Conservation (phyloP, 208 protist species). For the Endotrypanum monterogeii region DNA sequence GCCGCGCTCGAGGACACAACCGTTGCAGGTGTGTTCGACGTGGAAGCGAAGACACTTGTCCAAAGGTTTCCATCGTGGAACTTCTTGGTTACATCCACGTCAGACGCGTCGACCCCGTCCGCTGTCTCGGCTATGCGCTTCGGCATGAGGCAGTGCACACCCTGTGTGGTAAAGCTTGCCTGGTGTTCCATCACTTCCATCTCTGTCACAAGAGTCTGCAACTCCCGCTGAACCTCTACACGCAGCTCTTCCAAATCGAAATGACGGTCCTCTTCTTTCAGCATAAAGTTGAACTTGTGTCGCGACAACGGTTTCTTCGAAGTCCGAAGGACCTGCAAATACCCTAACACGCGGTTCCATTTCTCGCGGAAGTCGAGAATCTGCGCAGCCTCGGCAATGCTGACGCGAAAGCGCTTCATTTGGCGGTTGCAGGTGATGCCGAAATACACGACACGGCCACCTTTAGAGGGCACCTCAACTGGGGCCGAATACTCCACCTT, state of each 20-base stretch:
- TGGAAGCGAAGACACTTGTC: constrained; percentile 18
- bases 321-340: constrained; percentile 76
- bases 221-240: constrained; percentile 54
- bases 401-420: constrained; percentile 84
- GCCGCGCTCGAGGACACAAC: background rate
- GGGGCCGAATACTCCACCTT: constrained; percentile 84
- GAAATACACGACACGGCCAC: constrained; percentile 74
- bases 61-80: constrained; percentile 62
- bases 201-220: constrained; percentile 73
- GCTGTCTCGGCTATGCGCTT: constrained; percentile 41
- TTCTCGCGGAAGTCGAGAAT: constrained; percentile 88
- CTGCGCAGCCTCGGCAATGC: constrained; percentile 64
- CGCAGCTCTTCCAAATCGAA: constrained; percentile 73
- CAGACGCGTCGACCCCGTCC: constrained; percentile 49
- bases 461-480: constrained; percentile 45
- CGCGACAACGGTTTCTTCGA: constrained; percentile 60
- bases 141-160: constrained; percentile 55
- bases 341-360: constrained; percentile 65
- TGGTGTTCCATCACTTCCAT: constrained; percentile 83
- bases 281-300: constrained; percentile 60
- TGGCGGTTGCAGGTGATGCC: constrained; percentile 85
- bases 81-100: constrained; percentile 61
- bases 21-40: constrained; percentile 24
- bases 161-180: constrained; percentile 72
- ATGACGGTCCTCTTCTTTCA: constrained; percentile 74